Evolutionary conservation across 2,329 filamentous ascomycete genomes (phyloP).

Genomic region (Coniochaeta hoffmannii): DNA sequence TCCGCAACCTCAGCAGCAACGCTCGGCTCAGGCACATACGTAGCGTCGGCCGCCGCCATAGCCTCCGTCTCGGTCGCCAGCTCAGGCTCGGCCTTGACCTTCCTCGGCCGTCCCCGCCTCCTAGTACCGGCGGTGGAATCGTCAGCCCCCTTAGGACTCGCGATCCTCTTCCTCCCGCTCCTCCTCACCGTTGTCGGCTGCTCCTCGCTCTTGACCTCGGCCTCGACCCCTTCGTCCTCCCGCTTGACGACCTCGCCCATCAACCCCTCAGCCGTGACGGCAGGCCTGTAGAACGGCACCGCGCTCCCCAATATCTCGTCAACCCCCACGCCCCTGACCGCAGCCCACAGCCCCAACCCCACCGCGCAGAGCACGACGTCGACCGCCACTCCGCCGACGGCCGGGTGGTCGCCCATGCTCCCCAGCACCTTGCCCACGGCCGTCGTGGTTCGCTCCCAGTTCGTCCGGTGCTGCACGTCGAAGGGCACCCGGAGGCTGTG

Average conservation of each 20-base stretch:
- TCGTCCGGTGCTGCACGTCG: constrained; percentile 34
- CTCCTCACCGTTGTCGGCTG: neutral
- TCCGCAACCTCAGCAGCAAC: constrained; percentile 24
- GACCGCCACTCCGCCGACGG: constrained; percentile 46
- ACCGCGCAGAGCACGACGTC: constrained; percentile 50
- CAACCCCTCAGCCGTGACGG: constrained; percentile 3
- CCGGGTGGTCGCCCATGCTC: constrained; percentile 48
- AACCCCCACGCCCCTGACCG: constrained; percentile 41
- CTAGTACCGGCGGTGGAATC: constrained; percentile 8
- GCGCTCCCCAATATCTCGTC: constrained; percentile 36
- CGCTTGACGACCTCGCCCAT: neutral
- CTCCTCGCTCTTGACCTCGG: neutral
- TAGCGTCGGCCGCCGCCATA: constrained; percentile 19
- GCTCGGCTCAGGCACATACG: constrained; percentile 29
- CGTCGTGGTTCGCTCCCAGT: constrained; percentile 36
- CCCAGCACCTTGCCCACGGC: constrained; percentile 38
- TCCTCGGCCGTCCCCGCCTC: constrained; percentile 18
- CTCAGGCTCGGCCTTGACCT: constrained; percentile 16
- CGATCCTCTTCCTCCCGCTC: constrained; percentile 1
- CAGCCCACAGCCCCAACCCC: constrained; percentile 51
- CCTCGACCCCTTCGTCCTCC: neutral
- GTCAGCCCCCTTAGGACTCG: constrained; percentile 2
- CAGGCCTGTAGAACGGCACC: constrained; percentile 21
- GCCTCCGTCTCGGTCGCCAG: constrained; percentile 4
- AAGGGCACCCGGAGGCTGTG: constrained; percentile 39